Evolutionary conservation across 352 stramenopile genomes (phyloP).

Genomic region (Pythium utonaiense): DNA sequence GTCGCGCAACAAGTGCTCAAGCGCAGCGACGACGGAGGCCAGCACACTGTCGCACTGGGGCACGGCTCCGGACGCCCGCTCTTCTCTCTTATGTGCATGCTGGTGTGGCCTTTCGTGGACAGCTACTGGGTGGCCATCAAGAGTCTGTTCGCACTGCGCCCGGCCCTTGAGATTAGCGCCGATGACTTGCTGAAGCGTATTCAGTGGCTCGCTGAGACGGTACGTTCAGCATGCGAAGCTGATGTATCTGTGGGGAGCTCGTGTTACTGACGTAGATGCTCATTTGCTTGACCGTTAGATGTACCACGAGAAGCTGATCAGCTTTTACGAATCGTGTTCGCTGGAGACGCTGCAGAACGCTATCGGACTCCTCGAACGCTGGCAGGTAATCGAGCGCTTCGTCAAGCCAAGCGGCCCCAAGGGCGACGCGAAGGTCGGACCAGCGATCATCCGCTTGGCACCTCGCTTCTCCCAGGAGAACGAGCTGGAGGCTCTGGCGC

Average conservation of each 20-base stretch:
- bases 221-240: too few species aligned
- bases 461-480: conserved; percentile 46
- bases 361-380: conserved; percentile 57
- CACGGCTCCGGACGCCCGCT: conserved; percentile 29
- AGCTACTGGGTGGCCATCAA: conserved; percentile 82
- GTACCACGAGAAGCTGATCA: conserved; percentile 84
- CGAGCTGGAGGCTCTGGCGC: conserved; percentile 57
- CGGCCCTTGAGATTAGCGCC: conserved; percentile 39
- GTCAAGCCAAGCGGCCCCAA: conserved; percentile 12
- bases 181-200: conserved; percentile 75
- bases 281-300: too few species aligned
- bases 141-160: conserved; percentile 66
- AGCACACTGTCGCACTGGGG: conserved; percentile 8
- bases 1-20: conserved; percentile 44
- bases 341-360: conserved; percentile 83
- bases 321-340: conserved; percentile 85
- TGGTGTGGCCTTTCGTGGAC: conserved; percentile 87
- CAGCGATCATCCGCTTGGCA: conserved; percentile 30
- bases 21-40: background rate
- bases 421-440: background rate
- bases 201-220: conserved; percentile 79
- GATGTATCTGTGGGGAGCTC: too few species aligned
- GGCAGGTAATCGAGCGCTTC: conserved; percentile 55
- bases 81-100: conserved; percentile 64
- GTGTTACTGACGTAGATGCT: too few species aligned